Conservation (phyloP, 345 rosid genomes). For the Rubroshorea leprosula region DNA sequence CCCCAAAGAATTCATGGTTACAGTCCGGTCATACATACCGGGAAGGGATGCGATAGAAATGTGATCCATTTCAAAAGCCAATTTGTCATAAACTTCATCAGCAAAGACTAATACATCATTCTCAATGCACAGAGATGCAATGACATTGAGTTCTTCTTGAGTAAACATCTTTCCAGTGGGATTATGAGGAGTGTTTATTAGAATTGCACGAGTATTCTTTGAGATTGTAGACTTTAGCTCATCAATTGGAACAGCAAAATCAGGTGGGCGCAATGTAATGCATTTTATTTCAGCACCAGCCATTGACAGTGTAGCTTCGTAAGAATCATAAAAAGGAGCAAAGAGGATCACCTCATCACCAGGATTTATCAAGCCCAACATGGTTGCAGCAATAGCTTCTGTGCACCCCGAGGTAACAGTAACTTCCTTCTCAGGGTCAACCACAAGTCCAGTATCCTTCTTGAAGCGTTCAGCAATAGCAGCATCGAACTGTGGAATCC, state of each 20-base stretch:
- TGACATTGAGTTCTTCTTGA: slow-evolving; percentile 54
- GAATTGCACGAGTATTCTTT: slow-evolving; percentile 73
- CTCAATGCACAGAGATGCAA: slow-evolving; percentile 76
- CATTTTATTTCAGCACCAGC: slow-evolving; percentile 80
- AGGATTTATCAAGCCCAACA: slow-evolving; percentile 82
- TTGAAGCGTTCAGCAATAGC: slow-evolving; percentile 67
- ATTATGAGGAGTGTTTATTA: slow-evolving; percentile 87
- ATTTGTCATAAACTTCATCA: slow-evolving; percentile 92
- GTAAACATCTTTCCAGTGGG: slow-evolving; percentile 97
- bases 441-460: slow-evolving; percentile 63
- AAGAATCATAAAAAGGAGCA: slow-evolving; percentile 91
- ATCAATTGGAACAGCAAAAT: slow-evolving; percentile 60
- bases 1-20: slow-evolving; percentile 86
- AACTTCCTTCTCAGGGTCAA: slow-evolving; percentile 85
- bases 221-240: slow-evolving; percentile 72
- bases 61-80: slow-evolving; percentile 91
- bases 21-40: slow-evolving; percentile 84
- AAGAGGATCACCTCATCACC: slow-evolving; percentile 90
- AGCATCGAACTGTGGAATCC: slow-evolving; percentile 63
- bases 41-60: slow-evolving; percentile 90
- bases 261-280: slow-evolving; percentile 77
- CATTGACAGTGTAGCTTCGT: slow-evolving; percentile 95
- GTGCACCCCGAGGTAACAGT: slow-evolving; percentile 96
- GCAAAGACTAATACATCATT: slow-evolving; percentile 77
- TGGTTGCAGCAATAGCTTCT: slow-evolving; percentile 88